Base-by-base conservation (phyloP, 768 basidiomycete genomes). In the Lepiota subincarnata region DNA sequence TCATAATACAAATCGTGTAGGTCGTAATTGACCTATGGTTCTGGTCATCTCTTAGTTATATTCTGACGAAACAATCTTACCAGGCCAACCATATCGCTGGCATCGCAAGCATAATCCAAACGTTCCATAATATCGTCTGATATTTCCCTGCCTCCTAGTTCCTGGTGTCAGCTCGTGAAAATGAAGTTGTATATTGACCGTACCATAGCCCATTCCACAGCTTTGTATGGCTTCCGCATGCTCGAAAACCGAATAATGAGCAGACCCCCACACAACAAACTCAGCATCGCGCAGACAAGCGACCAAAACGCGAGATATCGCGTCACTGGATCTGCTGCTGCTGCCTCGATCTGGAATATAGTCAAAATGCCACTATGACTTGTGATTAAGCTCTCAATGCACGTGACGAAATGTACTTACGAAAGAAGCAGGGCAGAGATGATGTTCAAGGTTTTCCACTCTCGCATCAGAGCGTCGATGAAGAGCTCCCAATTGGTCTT, bases 51-150 rank as follows among this genome's bases (percentile, higher is more conserved):
- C 24, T 24, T 5, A 24, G 2, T 24, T 24, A 24, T 24, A 24
- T 24, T 5, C 24, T 5, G 24, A 24, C 5, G 24, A 24, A 24
- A 24, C 24, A 24, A 24, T 24, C 64, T 16, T 48, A 80, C 82
- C 82, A 86, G 2, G 81, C 71, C 35, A 85, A 73, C 81, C 82
- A 85, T 16, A 83, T 59, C 1, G 73, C 79, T 0, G 84, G 84
- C 69, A 82, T 74, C 0, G 82, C 79, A 19, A 86, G 69, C n/a
- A 85, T 54, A 1, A 84, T 76, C 82, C 84, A 84, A 14, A 85
- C 77, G 53, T 85, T 86, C 84, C 84, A 72, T 59, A 64, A 68
- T 14, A 65, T 61, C 3, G 48, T 18, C 16, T 57, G 59, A 0
- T 59, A 56, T 28, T 59, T 66, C 36, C 76, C 74, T 2, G 82